phyloP scores from a whole-genome alignment of 805 yeast genomes.

The Lipomyces starkeyi region DNA sequence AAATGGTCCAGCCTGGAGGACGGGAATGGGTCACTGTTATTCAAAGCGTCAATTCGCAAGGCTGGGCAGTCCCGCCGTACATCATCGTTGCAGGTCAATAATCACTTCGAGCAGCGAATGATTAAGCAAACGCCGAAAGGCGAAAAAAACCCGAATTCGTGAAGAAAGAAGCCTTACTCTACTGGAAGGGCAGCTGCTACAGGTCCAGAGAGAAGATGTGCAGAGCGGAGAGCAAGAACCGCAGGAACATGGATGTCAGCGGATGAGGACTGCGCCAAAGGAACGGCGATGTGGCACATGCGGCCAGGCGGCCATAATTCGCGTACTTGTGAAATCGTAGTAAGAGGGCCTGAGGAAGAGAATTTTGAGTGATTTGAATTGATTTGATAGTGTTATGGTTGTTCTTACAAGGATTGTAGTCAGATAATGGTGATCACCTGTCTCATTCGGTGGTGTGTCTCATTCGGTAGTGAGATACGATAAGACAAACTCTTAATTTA shows the following conservation, averaged over 20 bases:
- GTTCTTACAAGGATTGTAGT: not conserved
- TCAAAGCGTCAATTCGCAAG: conserved; percentile 16
- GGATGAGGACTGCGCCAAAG: not conserved
- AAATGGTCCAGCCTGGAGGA: not conserved
- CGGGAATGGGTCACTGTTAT: not conserved
- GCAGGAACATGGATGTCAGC: not conserved
- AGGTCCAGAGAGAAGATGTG: not conserved
- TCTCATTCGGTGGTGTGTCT: no score
- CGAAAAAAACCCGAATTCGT: no score
- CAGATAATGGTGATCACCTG: not conserved
- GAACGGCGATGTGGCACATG: not conserved
- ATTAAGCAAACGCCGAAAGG: conserved; percentile 9
- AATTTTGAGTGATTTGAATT: not conserved
- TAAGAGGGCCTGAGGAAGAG: not conserved
- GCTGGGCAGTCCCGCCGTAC: conserved; percentile 25
- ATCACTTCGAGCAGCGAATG: no score
- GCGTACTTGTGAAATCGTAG: not conserved
- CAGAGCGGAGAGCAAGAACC: not conserved
- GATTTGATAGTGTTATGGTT: not conserved
- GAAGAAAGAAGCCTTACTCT: not conserved
- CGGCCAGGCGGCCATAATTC: conserved; percentile 1
- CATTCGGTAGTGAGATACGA: no score
- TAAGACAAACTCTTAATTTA: no score
- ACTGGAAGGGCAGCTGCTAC: not conserved
- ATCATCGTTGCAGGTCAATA: conserved; percentile 11